phyloP scores from a whole-genome alignment of 169 alveolate genomes.

The Eimeria praecox region DNA sequence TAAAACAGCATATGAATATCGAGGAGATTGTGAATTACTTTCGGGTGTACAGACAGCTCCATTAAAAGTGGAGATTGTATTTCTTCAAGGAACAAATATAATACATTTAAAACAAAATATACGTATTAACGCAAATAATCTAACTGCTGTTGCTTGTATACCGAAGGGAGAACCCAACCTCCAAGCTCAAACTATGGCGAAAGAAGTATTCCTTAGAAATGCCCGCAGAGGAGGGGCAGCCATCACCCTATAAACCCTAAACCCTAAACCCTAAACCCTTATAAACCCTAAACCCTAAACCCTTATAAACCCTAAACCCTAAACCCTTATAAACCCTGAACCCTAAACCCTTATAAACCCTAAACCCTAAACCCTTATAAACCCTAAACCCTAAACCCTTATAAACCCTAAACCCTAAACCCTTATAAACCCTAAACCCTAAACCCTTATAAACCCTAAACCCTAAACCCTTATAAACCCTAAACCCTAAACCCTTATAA shows the following conservation, averaged over 20 bases:
- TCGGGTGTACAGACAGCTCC: slow-evolving; percentile 83
- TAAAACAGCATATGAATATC: slow-evolving; percentile 83
- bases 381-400: too few relatives aligned
- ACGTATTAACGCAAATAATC: slow-evolving; percentile 59
- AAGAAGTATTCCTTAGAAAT: slow-evolving; percentile 83
- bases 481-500: too few relatives aligned
- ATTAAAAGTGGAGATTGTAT: slow-evolving; percentile 80
- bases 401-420: too few relatives aligned
- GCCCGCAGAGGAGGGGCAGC: slow-evolving; percentile 86
- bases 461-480: too few relatives aligned
- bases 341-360: too few relatives aligned
- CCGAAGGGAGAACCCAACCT: slow-evolving; percentile 84
- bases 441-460: too few relatives aligned
- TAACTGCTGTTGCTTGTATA: slow-evolving; percentile 82
- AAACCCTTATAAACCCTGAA: too few relatives aligned
- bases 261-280: too few relatives aligned
- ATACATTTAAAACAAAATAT: slow-evolving; percentile 47
- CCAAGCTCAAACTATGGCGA: slow-evolving; percentile 83
- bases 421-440: too few relatives aligned
- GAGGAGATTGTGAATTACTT: slow-evolving; percentile 80
- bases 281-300: too few relatives aligned
- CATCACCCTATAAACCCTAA: slow-evolving; percentile 74
- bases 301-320: too few relatives aligned
- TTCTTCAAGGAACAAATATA: slow-evolving; percentile 83
- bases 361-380: too few relatives aligned